Conservation (phyloP, 139 green algal species). For the Monoraphidium neglectum region DNA sequence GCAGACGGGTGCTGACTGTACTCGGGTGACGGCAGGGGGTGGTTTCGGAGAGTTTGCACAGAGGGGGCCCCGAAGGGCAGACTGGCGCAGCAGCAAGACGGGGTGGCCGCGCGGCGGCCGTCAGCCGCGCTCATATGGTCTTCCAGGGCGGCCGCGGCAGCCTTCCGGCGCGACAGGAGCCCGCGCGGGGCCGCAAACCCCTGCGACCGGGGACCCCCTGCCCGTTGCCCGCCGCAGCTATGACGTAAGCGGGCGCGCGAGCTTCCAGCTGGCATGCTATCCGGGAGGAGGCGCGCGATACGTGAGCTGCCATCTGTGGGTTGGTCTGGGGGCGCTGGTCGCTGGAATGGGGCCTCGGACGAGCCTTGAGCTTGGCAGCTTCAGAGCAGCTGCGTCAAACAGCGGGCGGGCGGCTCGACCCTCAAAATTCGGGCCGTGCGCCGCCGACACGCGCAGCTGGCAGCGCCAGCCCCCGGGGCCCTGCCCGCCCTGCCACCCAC, state of each 20-base stretch:
- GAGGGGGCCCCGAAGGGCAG: not conserved
- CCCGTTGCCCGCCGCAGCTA: constrained; percentile 43
- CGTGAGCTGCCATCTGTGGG: no score
- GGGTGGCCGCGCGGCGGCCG: not conserved
- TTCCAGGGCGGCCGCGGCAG: not conserved
- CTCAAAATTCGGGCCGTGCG: no score
- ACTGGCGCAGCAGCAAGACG: not conserved
- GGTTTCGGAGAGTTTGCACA: not conserved
- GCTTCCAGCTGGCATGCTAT: constrained; percentile 74
- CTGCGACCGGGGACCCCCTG: no score
- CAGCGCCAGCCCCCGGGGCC: no score
- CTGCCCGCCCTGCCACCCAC: no score
- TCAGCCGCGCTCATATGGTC: not conserved
- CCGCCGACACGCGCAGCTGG: no score
- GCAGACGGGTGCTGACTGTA: constrained; percentile 2
- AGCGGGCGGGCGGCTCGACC: no score
- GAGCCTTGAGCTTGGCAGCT: no score
- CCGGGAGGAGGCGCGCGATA: constrained; percentile 68
- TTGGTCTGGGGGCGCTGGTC: no score
- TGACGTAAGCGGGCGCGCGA: constrained; percentile 53
- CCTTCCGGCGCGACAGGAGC: not conserved
- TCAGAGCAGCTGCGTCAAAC: no score
- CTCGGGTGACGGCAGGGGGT: not conserved
- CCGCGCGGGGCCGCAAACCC: not conserved
- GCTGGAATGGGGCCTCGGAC: no score